These are phyloP conservation scores for Aspergillus baeticus DNA, from an alignment of 495 filamentous ascomycete genomes.

Conservation along the genomic window DNA sequence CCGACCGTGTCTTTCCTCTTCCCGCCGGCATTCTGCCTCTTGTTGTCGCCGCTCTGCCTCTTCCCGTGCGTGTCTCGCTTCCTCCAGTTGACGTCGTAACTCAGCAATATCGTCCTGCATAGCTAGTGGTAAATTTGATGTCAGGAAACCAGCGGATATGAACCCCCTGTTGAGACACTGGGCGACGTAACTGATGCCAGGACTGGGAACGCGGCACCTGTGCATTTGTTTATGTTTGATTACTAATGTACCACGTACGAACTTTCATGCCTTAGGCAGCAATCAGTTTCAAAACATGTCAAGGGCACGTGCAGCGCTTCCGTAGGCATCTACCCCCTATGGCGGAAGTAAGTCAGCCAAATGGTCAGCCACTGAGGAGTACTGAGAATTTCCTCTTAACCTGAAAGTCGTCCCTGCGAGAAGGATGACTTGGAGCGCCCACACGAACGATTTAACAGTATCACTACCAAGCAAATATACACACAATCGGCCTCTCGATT, in stretches of 20 bases:
- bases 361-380: not conserved
- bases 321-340: not conserved
- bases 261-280: not conserved
- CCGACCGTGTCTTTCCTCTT: conserved; percentile 6
- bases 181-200: not conserved
- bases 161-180: not conserved
- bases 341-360: not conserved
- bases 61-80: conserved; percentile 17
- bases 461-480: too few relatives aligned
- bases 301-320: not conserved
- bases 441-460: not conserved
- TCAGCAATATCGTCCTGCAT: conserved; percentile 28
- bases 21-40: not conserved
- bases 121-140: conserved; percentile 6
- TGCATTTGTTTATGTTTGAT: not conserved
- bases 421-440: not conserved
- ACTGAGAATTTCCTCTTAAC: not conserved
- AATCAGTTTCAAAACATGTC: not conserved
- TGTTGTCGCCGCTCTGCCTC: too few relatives aligned
- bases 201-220: not conserved
- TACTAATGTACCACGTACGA: not conserved
- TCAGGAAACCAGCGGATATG: not conserved
- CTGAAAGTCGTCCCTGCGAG: not conserved
- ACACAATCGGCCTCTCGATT: too few relatives aligned
- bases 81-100: conserved; percentile 24